Percentiles rank a stretch among this genome's conserved stretches.
Evolutionary conservation across 257 asterid genomes (phyloP).

Genomic region (Nicotiana sylvestris): DNA sequence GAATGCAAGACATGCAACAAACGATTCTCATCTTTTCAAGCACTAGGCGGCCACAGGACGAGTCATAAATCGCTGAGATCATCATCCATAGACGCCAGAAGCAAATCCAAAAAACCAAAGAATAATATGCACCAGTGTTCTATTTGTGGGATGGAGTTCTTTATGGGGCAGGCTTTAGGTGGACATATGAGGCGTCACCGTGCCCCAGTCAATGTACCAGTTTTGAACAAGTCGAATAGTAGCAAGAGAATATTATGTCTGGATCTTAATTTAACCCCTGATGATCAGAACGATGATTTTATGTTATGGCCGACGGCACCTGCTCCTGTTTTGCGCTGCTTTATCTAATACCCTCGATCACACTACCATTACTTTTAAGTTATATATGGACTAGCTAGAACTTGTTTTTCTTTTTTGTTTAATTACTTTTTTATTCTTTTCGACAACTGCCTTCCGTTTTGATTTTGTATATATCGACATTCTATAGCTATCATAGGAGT

Average conservation of each 20-base stretch:
- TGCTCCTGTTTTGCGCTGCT: background rate
- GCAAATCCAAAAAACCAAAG: background rate
- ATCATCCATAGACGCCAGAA: background rate
- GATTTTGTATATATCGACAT: too few relatives aligned
- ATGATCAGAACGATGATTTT: slow-evolving; percentile 13
- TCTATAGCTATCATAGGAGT: too few relatives aligned
- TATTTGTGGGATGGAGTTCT: slow-evolving; percentile 32
- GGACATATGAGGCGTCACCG: slow-evolving; percentile 49
- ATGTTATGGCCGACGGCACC: background rate
- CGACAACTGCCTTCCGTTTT: too few relatives aligned
- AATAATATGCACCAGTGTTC: slow-evolving; percentile 23
- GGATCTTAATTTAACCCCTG: slow-evolving; percentile 32
- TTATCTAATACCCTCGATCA: background rate
- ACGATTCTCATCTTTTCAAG: slow-evolving; percentile 10
- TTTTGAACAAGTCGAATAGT: slow-evolving; percentile 20
- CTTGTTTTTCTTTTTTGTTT: too few relatives aligned
- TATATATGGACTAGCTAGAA: too few relatives aligned
- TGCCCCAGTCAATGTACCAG: background rate
- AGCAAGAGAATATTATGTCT: slow-evolving; percentile 6
- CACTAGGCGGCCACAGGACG: slow-evolving; percentile 29
- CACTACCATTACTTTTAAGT: background rate
- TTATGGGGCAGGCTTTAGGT: slow-evolving; percentile 36
- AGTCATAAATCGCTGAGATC: slow-evolving; percentile 27
- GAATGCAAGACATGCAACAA: slow-evolving; percentile 31
- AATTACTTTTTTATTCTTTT: too few relatives aligned